A percentile compares a stretch with the other conserved stretches of the same genome.
phyloP scores from a whole-genome alignment of 2,329 filamentous ascomycete species.

The Arachnomyces sp. region DNA sequence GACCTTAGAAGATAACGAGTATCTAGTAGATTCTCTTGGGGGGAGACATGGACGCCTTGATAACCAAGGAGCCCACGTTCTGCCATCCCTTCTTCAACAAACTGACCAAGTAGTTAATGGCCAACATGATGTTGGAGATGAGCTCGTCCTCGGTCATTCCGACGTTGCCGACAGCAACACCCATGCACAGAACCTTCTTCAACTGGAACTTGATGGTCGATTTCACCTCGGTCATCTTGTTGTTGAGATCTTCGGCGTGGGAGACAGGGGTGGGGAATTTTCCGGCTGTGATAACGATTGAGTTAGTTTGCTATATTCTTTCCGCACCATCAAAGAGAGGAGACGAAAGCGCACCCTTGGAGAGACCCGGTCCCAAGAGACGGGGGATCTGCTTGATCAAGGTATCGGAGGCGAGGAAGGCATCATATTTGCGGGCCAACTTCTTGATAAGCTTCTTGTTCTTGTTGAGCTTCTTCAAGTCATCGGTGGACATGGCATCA shows the following conservation, averaged over 20 bases:
- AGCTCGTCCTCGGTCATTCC: conserved; percentile 95
- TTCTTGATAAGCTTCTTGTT: conserved; percentile 99
- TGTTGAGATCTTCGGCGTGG: conserved; percentile 85
- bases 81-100: conserved; percentile 99
- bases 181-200: conserved; percentile 99
- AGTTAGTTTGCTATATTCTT: no score
- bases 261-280: conserved; percentile 99
- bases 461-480: conserved; percentile 99
- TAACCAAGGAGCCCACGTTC: conserved; percentile 98
- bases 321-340: not conserved
- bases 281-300: conserved; percentile 63
- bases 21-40: conserved; percentile 94
- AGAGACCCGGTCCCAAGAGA: conserved; percentile 97
- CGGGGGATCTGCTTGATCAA: conserved; percentile 99
- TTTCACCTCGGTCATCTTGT: conserved; percentile 99
- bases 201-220: conserved; percentile 99
- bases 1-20: conserved; percentile 18
- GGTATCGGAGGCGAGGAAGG: conserved; percentile 92
- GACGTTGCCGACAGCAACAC: conserved; percentile 98
- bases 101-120: conserved; percentile 99
- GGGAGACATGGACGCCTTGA: conserved; percentile 99
- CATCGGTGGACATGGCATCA: conserved; percentile 96
- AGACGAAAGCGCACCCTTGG: conserved; percentile 63
- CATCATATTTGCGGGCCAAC: conserved; percentile 99
- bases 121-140: conserved; percentile 97